Percentiles rank a stretch among this genome's conserved stretches.
Conservation (phyloP, 192 early-diverging fungal species). For the Haplosporangium gracile region DNA sequence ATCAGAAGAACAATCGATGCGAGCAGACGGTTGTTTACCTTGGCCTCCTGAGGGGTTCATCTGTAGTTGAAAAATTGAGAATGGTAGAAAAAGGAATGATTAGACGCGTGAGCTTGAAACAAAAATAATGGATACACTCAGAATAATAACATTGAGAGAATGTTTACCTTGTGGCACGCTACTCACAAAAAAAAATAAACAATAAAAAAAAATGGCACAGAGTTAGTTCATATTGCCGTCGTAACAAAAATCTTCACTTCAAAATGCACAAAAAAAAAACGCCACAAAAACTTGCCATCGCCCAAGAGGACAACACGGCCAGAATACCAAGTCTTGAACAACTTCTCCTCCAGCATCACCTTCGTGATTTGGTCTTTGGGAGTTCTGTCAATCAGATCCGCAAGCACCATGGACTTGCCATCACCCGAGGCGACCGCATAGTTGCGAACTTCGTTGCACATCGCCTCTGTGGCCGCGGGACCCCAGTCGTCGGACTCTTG, state of each 20-base stretch:
- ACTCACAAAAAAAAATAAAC: neutral
- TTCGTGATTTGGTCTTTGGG: conserved; percentile 7
- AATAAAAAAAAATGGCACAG: too few species aligned
- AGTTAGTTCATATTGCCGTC: too few species aligned
- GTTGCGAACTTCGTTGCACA: conserved; percentile 10
- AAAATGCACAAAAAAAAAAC: too few species aligned
- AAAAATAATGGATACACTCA: too few species aligned
- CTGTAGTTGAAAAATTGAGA: neutral
- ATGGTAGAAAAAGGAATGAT: neutral
- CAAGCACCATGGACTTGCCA: neutral
- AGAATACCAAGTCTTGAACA: conserved; percentile 14
- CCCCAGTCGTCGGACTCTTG: conserved; percentile 15
- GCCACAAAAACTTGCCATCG: conserved; percentile 1
- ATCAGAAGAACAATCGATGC: too few species aligned
- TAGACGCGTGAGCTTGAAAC: too few species aligned
- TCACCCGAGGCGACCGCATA: neutral
- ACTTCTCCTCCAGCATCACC: conserved; percentile 16
- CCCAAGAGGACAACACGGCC: conserved; percentile 10
- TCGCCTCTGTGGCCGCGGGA: neutral
- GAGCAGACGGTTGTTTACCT: neutral
- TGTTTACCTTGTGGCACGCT: neutral
- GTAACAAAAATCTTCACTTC: too few species aligned
- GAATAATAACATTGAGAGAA: neutral
- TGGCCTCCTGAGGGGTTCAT: conserved; percentile 6
- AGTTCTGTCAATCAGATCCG: neutral